Evolutionary conservation across 352 stramenopile species (phyloP).

Genomic region (Phytophthora citrophthora): DNA sequence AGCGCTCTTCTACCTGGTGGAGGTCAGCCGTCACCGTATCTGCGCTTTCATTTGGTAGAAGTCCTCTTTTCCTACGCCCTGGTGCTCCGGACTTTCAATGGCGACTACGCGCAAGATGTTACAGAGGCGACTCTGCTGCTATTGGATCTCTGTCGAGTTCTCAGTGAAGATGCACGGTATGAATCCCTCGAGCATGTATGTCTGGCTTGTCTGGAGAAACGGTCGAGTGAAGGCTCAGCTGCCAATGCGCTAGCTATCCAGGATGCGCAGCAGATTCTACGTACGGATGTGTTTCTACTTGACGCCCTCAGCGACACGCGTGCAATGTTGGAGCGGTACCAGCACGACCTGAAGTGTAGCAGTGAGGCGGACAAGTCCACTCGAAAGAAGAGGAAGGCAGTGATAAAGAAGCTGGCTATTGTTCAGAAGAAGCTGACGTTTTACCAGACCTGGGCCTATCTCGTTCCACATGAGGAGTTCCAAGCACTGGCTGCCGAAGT

Average conservation of each 20-base stretch:
- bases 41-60: constrained; percentile 73
- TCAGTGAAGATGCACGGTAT: constrained; percentile 55
- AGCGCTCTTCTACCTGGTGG: constrained; percentile 36
- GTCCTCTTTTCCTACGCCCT: constrained; percentile 73
- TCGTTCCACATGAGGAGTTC: constrained; percentile 28
- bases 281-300: constrained; percentile 56
- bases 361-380: constrained; percentile 26
- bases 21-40: constrained; percentile 40
- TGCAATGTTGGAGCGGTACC: constrained; percentile 45
- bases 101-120: constrained; percentile 71
- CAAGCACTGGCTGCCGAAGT: constrained; percentile 30
- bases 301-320: constrained; percentile 68
- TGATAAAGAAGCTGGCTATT: constrained; percentile 32
- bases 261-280: constrained; percentile 53
- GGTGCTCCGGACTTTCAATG: constrained; percentile 80
- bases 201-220: constrained; percentile 45
- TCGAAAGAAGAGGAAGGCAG: constrained; percentile 28
- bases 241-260: constrained; percentile 43
- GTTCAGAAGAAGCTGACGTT: constrained; percentile 69
- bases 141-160: constrained; percentile 55
- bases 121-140: constrained; percentile 52
- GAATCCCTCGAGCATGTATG: constrained; percentile 55
- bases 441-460: constrained; percentile 58
- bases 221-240: constrained; percentile 11
- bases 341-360: constrained; percentile 27